phyloP scores from a whole-genome alignment of 2,329 filamentous ascomycete genomes.

The Trichoderma sp. region DNA sequence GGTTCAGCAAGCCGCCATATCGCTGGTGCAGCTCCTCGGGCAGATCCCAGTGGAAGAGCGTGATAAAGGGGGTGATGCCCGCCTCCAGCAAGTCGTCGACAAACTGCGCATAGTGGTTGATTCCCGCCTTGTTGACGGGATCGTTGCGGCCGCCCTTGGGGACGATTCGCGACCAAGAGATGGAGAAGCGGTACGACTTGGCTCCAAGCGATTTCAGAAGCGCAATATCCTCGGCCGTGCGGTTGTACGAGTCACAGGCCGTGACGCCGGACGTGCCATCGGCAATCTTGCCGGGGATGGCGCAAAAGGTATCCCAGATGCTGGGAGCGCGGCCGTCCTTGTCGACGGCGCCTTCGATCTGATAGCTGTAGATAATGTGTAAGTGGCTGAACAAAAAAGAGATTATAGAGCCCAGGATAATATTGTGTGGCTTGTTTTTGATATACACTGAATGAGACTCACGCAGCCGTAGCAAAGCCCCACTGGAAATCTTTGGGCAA shows the following conservation, averaged over 20 bases:
- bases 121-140: constrained; percentile 74
- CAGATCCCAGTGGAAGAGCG: constrained; percentile 86
- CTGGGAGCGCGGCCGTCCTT: constrained; percentile 78
- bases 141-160: constrained; percentile 82
- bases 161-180: constrained; percentile 83
- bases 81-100: constrained; percentile 75
- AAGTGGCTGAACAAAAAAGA: neutral
- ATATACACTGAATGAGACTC: constrained; percentile 36
- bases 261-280: constrained; percentile 73
- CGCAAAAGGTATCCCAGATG: constrained; percentile 91
- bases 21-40: constrained; percentile 76
- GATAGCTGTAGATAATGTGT: constrained; percentile 61
- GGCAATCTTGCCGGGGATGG: constrained; percentile 78
- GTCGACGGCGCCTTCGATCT: constrained; percentile 76
- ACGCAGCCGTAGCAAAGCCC: constrained; percentile 80
- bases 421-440: neutral
- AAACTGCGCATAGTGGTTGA: constrained; percentile 77
- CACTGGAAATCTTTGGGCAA: constrained; percentile 72
- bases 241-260: constrained; percentile 86
- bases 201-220: constrained; percentile 74
- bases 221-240: constrained; percentile 73
- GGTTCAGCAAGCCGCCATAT: constrained; percentile 80
- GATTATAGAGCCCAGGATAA: neutral
- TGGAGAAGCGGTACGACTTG: constrained; percentile 78
- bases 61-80: constrained; percentile 79